A percentile compares a stretch with the other conserved stretches of the same genome.
These are phyloP conservation scores for Ormosia emarginata DNA, from an alignment of 306 rosid species.

Conservation along the genomic window DNA sequence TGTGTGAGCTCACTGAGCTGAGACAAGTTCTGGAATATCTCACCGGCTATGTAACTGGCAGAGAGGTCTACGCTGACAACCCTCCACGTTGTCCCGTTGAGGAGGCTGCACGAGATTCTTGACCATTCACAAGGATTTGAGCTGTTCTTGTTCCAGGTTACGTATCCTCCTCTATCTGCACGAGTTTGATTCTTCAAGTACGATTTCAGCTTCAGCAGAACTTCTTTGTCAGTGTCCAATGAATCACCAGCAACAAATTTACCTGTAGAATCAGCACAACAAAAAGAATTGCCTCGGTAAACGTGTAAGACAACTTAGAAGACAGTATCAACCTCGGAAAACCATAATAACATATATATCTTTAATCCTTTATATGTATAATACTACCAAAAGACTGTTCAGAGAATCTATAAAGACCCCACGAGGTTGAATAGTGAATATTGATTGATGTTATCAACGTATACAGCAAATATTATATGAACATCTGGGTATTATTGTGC, in stretches of 20 bases:
- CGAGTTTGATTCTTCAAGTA: slow-evolving; percentile 46
- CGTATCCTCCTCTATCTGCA: slow-evolving; percentile 61
- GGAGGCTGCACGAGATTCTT: slow-evolving; percentile 53
- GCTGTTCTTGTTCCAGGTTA: slow-evolving; percentile 47
- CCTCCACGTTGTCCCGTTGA: slow-evolving; percentile 13
- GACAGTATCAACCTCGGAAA: slow-evolving; percentile 23
- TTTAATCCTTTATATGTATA: no score
- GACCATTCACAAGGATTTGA: slow-evolving; percentile 66
- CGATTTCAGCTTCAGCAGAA: slow-evolving; percentile 51
- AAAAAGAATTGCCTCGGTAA: background rate
- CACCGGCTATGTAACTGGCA: slow-evolving; percentile 39
- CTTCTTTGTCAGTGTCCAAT: slow-evolving; percentile 51
- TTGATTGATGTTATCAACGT: background rate
- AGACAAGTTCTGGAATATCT: slow-evolving; percentile 66
- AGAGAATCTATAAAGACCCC: background rate
- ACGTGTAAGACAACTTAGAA: background rate
- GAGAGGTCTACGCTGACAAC: slow-evolving; percentile 55
- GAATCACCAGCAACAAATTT: slow-evolving; percentile 48
- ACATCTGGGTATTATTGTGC: background rate
- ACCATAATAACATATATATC: background rate
- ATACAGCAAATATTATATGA: no score
- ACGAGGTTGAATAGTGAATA: background rate
- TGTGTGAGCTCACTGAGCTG: slow-evolving; percentile 48
- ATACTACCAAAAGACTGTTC: background rate
- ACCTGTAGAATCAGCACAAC: slow-evolving; percentile 22